Percentiles rank a stretch among this genome's conserved stretches.
Conservation (phyloP, 2,329 filamentous ascomycete genomes). For the Paraphoma sp. region DNA sequence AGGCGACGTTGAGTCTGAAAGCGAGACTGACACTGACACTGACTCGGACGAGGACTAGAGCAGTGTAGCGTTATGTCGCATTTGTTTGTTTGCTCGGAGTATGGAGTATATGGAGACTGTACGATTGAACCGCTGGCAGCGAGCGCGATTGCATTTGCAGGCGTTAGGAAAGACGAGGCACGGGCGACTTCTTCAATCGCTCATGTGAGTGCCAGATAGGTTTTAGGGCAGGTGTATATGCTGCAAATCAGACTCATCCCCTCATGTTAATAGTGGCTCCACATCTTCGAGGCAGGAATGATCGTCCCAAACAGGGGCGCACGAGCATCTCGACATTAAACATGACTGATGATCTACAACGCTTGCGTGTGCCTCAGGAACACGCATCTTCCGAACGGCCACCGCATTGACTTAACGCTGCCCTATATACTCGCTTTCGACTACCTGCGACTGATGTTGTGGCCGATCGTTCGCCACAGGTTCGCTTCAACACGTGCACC, state of each 20-base stretch:
- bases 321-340: not conserved
- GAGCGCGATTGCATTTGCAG: constrained; percentile 32
- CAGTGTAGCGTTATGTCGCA: not conserved
- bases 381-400: constrained; percentile 13
- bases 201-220: constrained; percentile 8
- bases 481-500: constrained; percentile 16
- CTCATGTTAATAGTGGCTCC: not conserved
- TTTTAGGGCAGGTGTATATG: constrained; percentile 18
- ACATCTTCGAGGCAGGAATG: not conserved
- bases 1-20: constrained; percentile 64
- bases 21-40: constrained; percentile 57
- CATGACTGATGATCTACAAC: not conserved
- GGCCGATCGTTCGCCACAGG: constrained; percentile 15
- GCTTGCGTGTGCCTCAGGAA: constrained; percentile 19
- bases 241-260: constrained; percentile 10
- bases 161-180: constrained; percentile 25
- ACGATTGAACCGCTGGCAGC: constrained; percentile 12
- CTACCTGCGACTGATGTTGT: constrained; percentile 8
- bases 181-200: constrained; percentile 7
- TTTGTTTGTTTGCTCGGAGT: not conserved
- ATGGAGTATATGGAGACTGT: constrained; percentile 13
- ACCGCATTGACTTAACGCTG: constrained; percentile 19
- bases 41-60: constrained; percentile 50
- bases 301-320: not conserved
- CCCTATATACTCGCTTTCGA: constrained; percentile 9